These are phyloP conservation scores for Zopfia rhizophila DNA, from an alignment of 2,329 filamentous ascomycete species.

Conservation along the genomic window DNA sequence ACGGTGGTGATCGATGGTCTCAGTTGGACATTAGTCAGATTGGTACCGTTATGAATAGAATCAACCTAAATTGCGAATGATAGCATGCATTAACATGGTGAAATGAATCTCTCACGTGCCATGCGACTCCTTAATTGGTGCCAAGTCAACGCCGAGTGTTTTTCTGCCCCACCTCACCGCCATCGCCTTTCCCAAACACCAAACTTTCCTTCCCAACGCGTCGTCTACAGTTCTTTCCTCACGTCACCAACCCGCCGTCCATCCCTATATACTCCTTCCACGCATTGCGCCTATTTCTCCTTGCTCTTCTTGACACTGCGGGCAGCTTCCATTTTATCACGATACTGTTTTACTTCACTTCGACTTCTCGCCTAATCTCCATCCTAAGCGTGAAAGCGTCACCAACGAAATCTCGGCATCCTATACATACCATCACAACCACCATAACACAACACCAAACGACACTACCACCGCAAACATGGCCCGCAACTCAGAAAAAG, in stretches of 20 bases:
- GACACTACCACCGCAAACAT: constrained; percentile 35
- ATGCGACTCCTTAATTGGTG: neutral
- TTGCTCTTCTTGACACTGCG: constrained; percentile 18
- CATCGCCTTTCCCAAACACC: constrained; percentile 34
- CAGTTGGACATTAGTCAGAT: too few relatives aligned
- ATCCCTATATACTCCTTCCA: constrained; percentile 15
- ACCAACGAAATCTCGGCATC: neutral
- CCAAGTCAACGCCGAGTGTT: constrained; percentile 36
- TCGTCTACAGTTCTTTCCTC: constrained; percentile 18
- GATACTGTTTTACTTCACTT: constrained; percentile 10
- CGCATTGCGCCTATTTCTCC: constrained; percentile 3
- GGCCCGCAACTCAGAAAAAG: constrained; percentile 98
- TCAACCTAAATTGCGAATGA: constrained; percentile 35
- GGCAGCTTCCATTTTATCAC: constrained; percentile 19
- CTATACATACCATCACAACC: constrained; percentile 4
- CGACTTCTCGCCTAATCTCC: neutral
- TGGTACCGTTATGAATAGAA: constrained; percentile 31
- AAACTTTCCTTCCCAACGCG: constrained; percentile 47
- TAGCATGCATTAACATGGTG: neutral
- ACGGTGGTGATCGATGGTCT: constrained; percentile 21
- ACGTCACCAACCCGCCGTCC: constrained; percentile 24
- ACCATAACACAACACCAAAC: constrained; percentile 14
- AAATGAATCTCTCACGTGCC: constrained; percentile 14
- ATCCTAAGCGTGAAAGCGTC: constrained; percentile 5
- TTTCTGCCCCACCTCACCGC: constrained; percentile 39